Conservation (phyloP, 2,329 filamentous ascomycete species). For the Xylariaceae sp. region DNA sequence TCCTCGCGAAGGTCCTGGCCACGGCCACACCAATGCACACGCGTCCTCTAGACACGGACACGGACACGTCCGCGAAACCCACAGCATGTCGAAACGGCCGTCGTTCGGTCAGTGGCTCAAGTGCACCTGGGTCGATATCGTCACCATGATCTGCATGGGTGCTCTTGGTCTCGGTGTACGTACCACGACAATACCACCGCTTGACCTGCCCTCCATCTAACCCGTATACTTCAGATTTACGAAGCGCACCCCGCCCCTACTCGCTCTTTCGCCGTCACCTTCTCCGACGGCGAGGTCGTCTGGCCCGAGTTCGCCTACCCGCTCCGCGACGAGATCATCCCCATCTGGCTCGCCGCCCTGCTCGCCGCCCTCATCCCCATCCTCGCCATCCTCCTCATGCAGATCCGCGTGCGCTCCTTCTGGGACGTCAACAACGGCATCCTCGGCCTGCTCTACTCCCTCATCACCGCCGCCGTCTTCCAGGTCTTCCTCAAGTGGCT, state of each 20-base stretch:
- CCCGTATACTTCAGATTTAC: conserved; percentile 45
- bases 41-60: not conserved
- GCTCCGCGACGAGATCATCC: conserved; percentile 64
- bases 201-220: not conserved
- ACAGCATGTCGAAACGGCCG: conserved; percentile 47
- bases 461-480: conserved; percentile 69
- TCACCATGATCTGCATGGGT: conserved; percentile 64
- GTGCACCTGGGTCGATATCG: conserved; percentile 60
- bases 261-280: conserved; percentile 66
- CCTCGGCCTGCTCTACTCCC: conserved; percentile 64
- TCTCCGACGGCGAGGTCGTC: conserved; percentile 63
- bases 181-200: conserved; percentile 4
- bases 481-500: conserved; percentile 74
- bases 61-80: conserved; percentile 17
- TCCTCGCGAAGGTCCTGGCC: conserved; percentile 8
- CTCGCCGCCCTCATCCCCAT: conserved; percentile 63
- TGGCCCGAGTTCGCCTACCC: conserved; percentile 69
- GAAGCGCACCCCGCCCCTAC: conserved; percentile 60
- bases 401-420: conserved; percentile 64
- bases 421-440: conserved; percentile 69
- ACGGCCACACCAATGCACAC: conserved; percentile 3
- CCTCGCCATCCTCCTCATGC: conserved; percentile 58
- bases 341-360: conserved; percentile 66
- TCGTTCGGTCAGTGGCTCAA: conserved; percentile 68
- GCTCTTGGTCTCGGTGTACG: conserved; percentile 62